A percentile compares a stretch with the other conserved stretches of the same genome.
Conservation (phyloP, 2,329 filamentous ascomycete species). For the Colletotrichum eremochloae region DNA sequence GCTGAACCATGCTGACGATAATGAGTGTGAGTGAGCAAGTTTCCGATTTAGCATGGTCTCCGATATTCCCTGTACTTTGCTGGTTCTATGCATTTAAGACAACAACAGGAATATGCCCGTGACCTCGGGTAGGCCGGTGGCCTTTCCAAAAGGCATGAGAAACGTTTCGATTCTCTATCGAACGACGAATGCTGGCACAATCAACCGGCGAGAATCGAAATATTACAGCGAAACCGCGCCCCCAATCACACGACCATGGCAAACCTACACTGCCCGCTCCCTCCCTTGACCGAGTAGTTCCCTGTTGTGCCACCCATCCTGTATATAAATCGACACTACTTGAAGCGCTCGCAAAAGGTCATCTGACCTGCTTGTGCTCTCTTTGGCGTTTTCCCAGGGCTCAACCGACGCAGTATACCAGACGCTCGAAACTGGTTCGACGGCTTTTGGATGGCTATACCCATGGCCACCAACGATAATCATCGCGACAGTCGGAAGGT, state of each 20-base stretch:
- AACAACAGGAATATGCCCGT: neutral
- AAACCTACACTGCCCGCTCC: neutral
- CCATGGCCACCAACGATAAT: slow-evolving; percentile 6
- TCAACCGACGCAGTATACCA: slow-evolving; percentile 2
- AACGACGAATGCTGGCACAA: neutral
- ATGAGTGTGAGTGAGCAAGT: neutral
- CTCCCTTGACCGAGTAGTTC: slow-evolving; percentile 10
- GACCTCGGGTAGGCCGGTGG: too few relatives aligned
- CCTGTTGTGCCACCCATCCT: slow-evolving; percentile 29
- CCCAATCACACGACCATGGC: neutral
- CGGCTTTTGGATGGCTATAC: neutral
- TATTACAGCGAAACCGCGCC: neutral
- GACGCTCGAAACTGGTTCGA: neutral
- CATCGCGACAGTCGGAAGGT: neutral
- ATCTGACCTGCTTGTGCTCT: slow-evolving; percentile 38
- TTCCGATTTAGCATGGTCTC: neutral
- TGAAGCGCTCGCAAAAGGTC: slow-evolving; percentile 22
- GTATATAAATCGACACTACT: slow-evolving; percentile 4
- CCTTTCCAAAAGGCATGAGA: neutral
- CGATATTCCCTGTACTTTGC: neutral
- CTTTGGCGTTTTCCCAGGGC: slow-evolving; percentile 9
- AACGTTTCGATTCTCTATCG: neutral
- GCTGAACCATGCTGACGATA: neutral
- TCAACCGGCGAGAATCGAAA: neutral
- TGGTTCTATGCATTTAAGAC: neutral